Base-by-base conservation (phyloP, 768 basidiomycete genomes). In the Auricularia sp. region DNA sequence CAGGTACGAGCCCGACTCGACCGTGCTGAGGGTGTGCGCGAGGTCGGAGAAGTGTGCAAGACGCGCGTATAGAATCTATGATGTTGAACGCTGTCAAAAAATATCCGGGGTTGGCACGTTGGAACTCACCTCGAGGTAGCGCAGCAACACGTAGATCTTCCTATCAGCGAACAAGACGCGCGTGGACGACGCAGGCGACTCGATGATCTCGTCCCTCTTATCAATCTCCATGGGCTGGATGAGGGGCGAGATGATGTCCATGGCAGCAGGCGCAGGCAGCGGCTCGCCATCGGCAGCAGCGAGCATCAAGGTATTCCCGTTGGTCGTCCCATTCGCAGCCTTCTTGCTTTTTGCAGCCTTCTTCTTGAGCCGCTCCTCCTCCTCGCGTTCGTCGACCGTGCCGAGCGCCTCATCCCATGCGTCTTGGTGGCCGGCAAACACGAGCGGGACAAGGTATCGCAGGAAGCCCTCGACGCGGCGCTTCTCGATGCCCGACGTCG, bases 71-170 rank as follows among this genome's bases (percentile, higher is more conserved):
- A 97, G 81, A 68, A 93, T 77, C 95, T 98, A 73, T 39, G 67
- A 64, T 63, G 43, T 23, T 4, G 18, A 62, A 62, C 58, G 36
- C 12, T 14, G 59, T 60, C 29, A 29, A 29, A 3, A 29, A 29
- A 29, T 29, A 29, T 29, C 29, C 29, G 29, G 29, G 2, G 29
- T 2, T 2, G 29, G 29, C 60, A 42, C 65, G 51, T n/a, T 36
- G 43, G n/a, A 70, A 85, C 78, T 67, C 63, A 83, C 96, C 87
- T 99, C 93, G 61, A 98, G 73, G 62, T 96, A 77, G 61, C 97
- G 87, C 68, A 98, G 73, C 62, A 98, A 73, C 6, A 90, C 90
- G 77, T 98, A 99, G 73, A 93, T 91, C 23, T 92, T 89, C 59
- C 91, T 93, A 76, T 98, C 97, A 65, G 84, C 84, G 75, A 96